Evolutionary conservation across 768 basidiomycete species (phyloP), one percentile per base, ranked within the genome.

Genomic region (Hydnum rufescens): DNA sequence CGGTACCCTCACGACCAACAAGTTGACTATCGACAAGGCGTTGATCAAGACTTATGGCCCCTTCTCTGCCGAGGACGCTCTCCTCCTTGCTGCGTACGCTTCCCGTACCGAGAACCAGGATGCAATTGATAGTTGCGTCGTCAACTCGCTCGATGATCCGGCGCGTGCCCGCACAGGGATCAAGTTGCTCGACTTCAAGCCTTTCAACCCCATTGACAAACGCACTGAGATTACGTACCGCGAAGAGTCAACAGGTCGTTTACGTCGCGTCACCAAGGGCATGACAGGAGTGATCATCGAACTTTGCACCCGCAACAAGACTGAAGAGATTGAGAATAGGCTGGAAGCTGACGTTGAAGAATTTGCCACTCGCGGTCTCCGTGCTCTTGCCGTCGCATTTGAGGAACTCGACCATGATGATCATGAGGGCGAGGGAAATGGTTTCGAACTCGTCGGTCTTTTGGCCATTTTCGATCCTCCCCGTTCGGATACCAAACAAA

Each of bases 241-340:
- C 47, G 92, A 95, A 65, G 82, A 90, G 66, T 74, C 87, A 4
- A 74, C 84, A n/a, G 93, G 93, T 67, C 87, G 83, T 67, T 76
- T 97, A 60, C 95, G 93, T 78, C 87, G 93, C 62, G 93, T 93
- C 62, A 95, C 93, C 64, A 97, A 97, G 81, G 93, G 93, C 65
- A 97, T 97, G 93, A 97, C 93, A 42, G 93, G 90, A 71, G 83
- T 88, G 67, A 89, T 96, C 72, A 90, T 95, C 63, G 88, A 93
- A 53, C 82, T 95, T 48, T 96, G 92, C 78, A 74, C 85, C 23
- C 85, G 93, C 64, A 92, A 95, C 82, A 96, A 96, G 78, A 85
- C 86, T 36, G 80, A 85, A 6, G 88, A 88, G 57, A 59, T 89
- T 42, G 92, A 97, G 75, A 78, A 84, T 69, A 75, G 72, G 59